These are phyloP conservation scores for Cladorrhinum samala DNA, from an alignment of 495 filamentous ascomycete genomes.

Conservation along the genomic window DNA sequence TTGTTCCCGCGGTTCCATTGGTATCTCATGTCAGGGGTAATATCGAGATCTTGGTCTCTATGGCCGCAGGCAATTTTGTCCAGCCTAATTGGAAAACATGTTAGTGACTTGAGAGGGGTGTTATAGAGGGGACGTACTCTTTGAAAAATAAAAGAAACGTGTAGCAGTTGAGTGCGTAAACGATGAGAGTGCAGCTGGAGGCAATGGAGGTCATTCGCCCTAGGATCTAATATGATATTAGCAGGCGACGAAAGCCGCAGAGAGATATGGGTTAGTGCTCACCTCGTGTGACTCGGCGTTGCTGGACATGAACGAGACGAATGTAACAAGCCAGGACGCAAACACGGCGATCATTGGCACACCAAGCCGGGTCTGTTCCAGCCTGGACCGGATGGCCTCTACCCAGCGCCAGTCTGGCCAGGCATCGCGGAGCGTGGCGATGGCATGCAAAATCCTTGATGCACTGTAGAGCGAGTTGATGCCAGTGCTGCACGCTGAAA, in stretches of 20 bases:
- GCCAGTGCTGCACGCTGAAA: slow-evolving; percentile 34
- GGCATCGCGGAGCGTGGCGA: slow-evolving; percentile 31
- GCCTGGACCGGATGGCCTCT: slow-evolving; percentile 27
- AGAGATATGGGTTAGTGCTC: neutral
- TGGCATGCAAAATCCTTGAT: slow-evolving; percentile 34
- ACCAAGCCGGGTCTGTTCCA: slow-evolving; percentile 36
- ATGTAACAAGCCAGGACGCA: slow-evolving; percentile 29
- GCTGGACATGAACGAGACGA: slow-evolving; percentile 37
- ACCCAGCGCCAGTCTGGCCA: slow-evolving; percentile 24
- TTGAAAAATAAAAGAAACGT: slow-evolving; percentile 31
- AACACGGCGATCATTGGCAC: slow-evolving; percentile 43
- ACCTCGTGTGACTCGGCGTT: slow-evolving; percentile 24
- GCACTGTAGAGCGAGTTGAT: slow-evolving; percentile 35
- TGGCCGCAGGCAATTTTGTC: neutral
- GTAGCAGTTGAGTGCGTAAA: slow-evolving; percentile 33
- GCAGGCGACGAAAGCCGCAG: slow-evolving; percentile 13
- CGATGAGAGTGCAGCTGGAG: slow-evolving; percentile 29
- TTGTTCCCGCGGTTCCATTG: slow-evolving; percentile 27
- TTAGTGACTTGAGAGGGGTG: too few species aligned
- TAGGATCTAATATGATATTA: slow-evolving; percentile 21
- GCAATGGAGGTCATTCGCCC: slow-evolving; percentile 26
- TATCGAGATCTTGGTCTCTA: neutral
- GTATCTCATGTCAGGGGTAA: slow-evolving; percentile 6
- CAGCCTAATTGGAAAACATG: too few species aligned
- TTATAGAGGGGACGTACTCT: slow-evolving; percentile 21